Evolutionary conservation across 768 basidiomycete genomes (phyloP), one percentile per base, ranked within the genome.

Genomic region (Russula olivacea): DNA sequence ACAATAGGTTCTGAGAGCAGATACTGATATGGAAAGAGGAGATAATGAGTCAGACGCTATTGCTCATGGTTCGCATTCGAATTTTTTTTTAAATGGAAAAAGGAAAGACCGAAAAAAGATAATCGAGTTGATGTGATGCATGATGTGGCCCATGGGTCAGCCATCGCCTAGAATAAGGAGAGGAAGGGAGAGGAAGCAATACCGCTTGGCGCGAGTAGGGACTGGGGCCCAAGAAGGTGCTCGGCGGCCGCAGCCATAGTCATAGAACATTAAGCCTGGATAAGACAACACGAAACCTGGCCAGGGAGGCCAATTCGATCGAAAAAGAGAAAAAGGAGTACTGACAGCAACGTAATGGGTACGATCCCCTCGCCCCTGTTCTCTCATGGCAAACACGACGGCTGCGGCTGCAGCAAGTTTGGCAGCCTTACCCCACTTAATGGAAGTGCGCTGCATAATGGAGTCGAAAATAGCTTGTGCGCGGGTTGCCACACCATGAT

Each of bases 381-480:
- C 87, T 55, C 90, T 85, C 48, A 91, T 76, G 6, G 88, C 84
- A 59, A 91, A 79, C 28, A 84, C 80, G 30, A 91, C 75, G 51
- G 85, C 82, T 2, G 86, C 88, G 14, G 83, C 91, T 0, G 87
- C 86, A 14, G 83, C 78, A 49, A 83, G 75, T 72, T 82, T 89
- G 23, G 90, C 85, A 66, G 80, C 85, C 56, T 83, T 79, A 41
- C 91, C 91, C 90, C 90, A 93, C 41, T 81, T 82, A 70, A 83
- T 86, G 11, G 76, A 72, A 19, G 59, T 82, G 36, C 76, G 77
- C 25, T 74, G 64, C 82, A 85, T 89, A 28, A 83, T 82, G 67
- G 86, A 83, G 74, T 81, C 81, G 74, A 92, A 92, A 30, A 93
- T 73, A 59, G 78, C 78, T 62, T 80, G 80, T 14, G 87, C 86